Evolutionary conservation across 179 eudicot genomes (phyloP), one percentile per base, ranked within the genome.

Genomic region (Camellia oleifera): DNA sequence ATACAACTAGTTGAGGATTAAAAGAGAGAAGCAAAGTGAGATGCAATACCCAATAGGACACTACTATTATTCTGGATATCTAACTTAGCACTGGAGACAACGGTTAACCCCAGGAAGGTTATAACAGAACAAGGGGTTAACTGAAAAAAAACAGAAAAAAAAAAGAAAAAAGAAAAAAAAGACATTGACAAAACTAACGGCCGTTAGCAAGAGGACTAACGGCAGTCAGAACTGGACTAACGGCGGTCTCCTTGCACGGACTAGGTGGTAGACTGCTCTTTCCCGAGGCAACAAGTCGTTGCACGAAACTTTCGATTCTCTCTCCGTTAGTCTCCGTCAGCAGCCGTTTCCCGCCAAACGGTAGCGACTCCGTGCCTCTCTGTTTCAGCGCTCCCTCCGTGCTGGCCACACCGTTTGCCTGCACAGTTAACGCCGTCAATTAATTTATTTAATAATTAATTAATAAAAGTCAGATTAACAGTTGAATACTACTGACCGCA

Each of bases 311-410:
- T 62, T 82, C 91, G 40, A 96, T 91, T 75, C 97, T 88, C 64
- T 92, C 85, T 60, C 92, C 92, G 80, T 96, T 96, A 0, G 92
- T 92, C 88, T 92, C 98, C 82, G 90, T 82, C 77, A 94, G 76
- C 70, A 96, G 72, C 74, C 96, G 93, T 74, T 96, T 96, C 44
- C 98, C 98, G 65, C 99, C 98, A 74, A 96, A 96, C 69, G 98
- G 93, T 77, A 96, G 62, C 2, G 99, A 86, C 75, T 94, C 98
- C 11, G 92, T 84, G 2, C 90, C 93, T 69, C 87, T 91, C 86
- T 89, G 93, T 64, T 80, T 91, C 82, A 95, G 69, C 75, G 89
- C 89, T 12, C 60, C 83, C 69, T 84, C 87, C 76, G 18, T 79
- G 26, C 77, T 48, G 3, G 71, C 83, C 1, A 74, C 82, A 5